Percentiles rank a stretch among this genome's conserved stretches.
These are phyloP conservation scores for Ophioceras dolichostomum DNA, from an alignment of 2,329 filamentous ascomycete species.

Conservation along the genomic window DNA sequence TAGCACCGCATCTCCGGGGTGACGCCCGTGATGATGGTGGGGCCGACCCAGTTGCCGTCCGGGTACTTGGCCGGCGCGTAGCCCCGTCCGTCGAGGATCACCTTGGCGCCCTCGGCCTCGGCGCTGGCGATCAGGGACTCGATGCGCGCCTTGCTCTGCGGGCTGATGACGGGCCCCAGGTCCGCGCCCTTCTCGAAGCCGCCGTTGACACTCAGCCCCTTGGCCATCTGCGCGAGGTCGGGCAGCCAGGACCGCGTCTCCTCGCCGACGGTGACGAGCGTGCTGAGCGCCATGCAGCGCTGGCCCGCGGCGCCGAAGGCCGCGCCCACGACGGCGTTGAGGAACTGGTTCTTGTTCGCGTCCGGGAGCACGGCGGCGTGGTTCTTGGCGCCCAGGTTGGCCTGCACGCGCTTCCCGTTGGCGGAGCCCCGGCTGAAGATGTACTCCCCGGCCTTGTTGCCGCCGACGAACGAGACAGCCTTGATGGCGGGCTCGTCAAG, in stretches of 20 bases:
- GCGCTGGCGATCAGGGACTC: constrained; percentile 64
- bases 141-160: constrained; percentile 67
- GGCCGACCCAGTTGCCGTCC: constrained; percentile 75
- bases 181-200: constrained; percentile 74
- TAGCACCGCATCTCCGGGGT: constrained; percentile 76
- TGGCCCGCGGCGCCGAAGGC: constrained; percentile 79
- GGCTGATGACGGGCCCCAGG: constrained; percentile 70
- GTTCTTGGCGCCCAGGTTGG: constrained; percentile 82
- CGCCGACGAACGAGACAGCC: constrained; percentile 75
- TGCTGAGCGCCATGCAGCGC: constrained; percentile 78
- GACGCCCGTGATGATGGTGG: constrained; percentile 73
- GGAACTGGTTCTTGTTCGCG: constrained; percentile 81
- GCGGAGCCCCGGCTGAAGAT: constrained; percentile 69
- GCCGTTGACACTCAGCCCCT: constrained; percentile 60
- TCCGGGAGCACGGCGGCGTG: constrained; percentile 75
- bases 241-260: constrained; percentile 75
- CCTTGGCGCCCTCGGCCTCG: constrained; percentile 68
- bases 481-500: constrained; percentile 77
- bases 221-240: constrained; percentile 66
- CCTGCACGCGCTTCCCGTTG: constrained; percentile 80
- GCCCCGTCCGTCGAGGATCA: constrained; percentile 70
- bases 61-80: constrained; percentile 67
- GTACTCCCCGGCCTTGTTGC: constrained; percentile 82
- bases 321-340: constrained; percentile 74
- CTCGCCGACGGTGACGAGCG: constrained; percentile 72